These are phyloP conservation scores for Coemansia sp. DNA, from an alignment of 192 early-diverging fungal genomes.

Conservation along the genomic window DNA sequence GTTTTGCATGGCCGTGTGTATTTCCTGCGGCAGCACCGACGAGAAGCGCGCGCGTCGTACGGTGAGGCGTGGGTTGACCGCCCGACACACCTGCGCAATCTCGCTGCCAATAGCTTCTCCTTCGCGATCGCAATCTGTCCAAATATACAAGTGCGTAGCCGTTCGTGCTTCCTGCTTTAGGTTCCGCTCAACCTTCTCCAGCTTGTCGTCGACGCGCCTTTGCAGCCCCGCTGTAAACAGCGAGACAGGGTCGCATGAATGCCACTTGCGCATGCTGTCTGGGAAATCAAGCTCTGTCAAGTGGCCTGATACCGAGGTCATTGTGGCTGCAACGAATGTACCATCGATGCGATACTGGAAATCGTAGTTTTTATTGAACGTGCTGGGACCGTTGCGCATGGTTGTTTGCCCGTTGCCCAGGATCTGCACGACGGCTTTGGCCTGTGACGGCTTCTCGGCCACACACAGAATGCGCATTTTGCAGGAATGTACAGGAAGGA, in stretches of 20 bases:
- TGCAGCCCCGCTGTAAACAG: slow-evolving; percentile 70
- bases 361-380: slow-evolving; percentile 77
- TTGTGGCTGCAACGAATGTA: slow-evolving; percentile 60
- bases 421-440: slow-evolving; percentile 76
- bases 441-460: slow-evolving; percentile 90
- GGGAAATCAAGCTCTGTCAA: slow-evolving; percentile 69
- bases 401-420: slow-evolving; percentile 58
- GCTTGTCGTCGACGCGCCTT: slow-evolving; percentile 49
- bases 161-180: slow-evolving; percentile 58
- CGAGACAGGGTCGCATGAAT: slow-evolving; percentile 48
- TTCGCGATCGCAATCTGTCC: slow-evolving; percentile 99
- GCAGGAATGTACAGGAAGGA: too few species aligned
- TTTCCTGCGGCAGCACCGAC: slow-evolving; percentile 74
- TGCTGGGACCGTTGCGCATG: slow-evolving; percentile 35
- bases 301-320: slow-evolving; percentile 87
- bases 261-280: slow-evolving; percentile 61
- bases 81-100: slow-evolving; percentile 63
- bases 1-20: slow-evolving; percentile 72
- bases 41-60: slow-evolving; percentile 90
- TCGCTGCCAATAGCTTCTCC: slow-evolving; percentile 94
- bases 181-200: slow-evolving; percentile 60
- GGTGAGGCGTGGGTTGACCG: slow-evolving; percentile 60
- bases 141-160: slow-evolving; percentile 79
- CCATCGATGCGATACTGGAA: slow-evolving; percentile 65
- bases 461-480: slow-evolving; percentile 90